Conservation (phyloP, 108 stramenopile genomes). For the Schizochytrium sp. region DNA sequence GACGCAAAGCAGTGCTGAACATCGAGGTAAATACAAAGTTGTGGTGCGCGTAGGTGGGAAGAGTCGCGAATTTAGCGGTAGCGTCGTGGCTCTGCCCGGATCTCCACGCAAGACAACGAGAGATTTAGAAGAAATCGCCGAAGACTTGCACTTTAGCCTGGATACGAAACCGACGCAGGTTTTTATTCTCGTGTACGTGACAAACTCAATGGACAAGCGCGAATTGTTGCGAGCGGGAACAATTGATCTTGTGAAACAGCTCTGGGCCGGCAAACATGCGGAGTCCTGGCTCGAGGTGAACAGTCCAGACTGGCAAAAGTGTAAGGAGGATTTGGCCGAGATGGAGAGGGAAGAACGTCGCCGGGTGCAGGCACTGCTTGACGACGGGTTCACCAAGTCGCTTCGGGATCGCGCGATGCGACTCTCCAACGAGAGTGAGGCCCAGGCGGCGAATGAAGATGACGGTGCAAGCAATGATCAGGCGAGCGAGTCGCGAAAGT, state of each 20-base stretch:
- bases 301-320: background rate
- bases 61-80: background rate
- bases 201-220: background rate
- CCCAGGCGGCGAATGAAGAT: too few relatives aligned
- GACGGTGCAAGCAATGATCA: too few relatives aligned
- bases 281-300: background rate
- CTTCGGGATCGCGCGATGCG: background rate
- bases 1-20: too few relatives aligned
- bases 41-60: background rate
- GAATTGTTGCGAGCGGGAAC: background rate
- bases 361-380: background rate
- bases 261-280: background rate
- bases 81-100: background rate
- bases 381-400: background rate
- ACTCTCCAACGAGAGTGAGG: too few relatives aligned
- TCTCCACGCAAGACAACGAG: background rate
- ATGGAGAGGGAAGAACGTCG: background rate
- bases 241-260: background rate
- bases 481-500: too few relatives aligned
- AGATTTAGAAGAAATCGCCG: background rate
- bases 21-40: background rate
- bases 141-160: background rate
- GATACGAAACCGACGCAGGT: background rate
- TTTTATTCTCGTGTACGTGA: background rate
- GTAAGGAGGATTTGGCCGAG: background rate